phyloP scores from a whole-genome alignment of 2,329 filamentous ascomycete genomes.

The Phoma sp. region DNA sequence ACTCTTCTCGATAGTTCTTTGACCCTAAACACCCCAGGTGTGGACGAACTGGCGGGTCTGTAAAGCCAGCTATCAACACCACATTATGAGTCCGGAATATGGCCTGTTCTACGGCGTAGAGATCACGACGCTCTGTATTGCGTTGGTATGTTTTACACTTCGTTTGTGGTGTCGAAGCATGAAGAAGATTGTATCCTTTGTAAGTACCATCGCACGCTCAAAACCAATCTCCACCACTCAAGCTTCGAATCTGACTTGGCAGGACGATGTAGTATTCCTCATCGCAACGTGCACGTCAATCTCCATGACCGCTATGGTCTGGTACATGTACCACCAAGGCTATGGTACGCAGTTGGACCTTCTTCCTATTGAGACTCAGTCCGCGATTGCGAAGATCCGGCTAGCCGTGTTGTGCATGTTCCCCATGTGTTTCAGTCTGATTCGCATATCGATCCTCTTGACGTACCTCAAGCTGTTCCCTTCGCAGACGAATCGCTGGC shows the following conservation, averaged over 20 bases:
- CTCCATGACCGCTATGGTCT: constrained; percentile 15
- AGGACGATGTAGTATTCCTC: constrained; percentile 14
- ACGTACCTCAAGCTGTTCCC: constrained; percentile 23
- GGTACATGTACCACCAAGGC: constrained; percentile 9
- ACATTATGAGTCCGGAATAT: constrained; percentile 20
- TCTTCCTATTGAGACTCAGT: constrained; percentile 8
- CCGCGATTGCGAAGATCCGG: constrained; percentile 11
- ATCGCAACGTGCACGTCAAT: constrained; percentile 8
- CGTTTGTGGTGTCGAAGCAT: constrained; percentile 14
- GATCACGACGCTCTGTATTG: constrained; percentile 14
- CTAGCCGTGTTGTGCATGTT: constrained; percentile 18
- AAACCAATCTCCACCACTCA: too few species aligned
- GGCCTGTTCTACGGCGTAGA: constrained; percentile 15
- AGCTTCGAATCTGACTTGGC: neutral
- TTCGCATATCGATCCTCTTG: constrained; percentile 19
- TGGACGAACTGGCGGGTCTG: constrained; percentile 7
- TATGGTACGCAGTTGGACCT: constrained; percentile 9
- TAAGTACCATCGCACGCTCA: constrained; percentile 2
- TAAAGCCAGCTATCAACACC: constrained; percentile 2
- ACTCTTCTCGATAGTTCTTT: neutral
- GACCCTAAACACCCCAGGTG: neutral
- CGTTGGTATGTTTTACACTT: constrained; percentile 13
- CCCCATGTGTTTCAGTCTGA: constrained; percentile 18
- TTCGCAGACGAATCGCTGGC: constrained; percentile 19
- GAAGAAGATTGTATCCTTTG: constrained; percentile 14